Conservation (phyloP, 352 stramenopile species). For the Phytopythium sindhum region DNA sequence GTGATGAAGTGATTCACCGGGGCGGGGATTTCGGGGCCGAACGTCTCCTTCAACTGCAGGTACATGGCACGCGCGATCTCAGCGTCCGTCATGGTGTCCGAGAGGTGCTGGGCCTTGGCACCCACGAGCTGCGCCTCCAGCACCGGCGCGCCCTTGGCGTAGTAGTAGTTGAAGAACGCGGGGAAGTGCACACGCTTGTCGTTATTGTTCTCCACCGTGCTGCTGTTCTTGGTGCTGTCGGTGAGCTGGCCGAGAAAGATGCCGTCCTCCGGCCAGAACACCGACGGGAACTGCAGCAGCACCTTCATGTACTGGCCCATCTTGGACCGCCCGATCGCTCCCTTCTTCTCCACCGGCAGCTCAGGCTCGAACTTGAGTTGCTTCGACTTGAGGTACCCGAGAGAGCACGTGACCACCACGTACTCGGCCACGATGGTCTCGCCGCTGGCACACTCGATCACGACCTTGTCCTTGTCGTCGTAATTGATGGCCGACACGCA, state of each 20-base stretch:
- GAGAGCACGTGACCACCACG: conserved; percentile 53
- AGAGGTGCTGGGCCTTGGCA: conserved; percentile 30
- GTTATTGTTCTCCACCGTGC: background rate
- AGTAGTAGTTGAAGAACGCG: conserved; percentile 60
- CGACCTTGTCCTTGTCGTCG: conserved; percentile 18
- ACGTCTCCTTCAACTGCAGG: conserved; percentile 41
- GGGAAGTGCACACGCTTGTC: conserved; percentile 40
- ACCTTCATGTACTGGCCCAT: conserved; percentile 82
- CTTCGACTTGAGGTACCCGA: conserved; percentile 45
- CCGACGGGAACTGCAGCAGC: conserved; percentile 54
- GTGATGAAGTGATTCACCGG: conserved; percentile 53
- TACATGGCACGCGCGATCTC: conserved; percentile 43
- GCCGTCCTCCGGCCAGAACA: conserved; percentile 54
- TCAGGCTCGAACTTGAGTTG: conserved; percentile 45
- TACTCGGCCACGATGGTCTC: conserved; percentile 28
- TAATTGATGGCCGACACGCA: conserved; percentile 29
- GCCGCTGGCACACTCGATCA: conserved; percentile 26
- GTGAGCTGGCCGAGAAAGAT: conserved; percentile 43
- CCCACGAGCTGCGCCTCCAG: conserved; percentile 60
- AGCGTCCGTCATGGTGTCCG: conserved; percentile 34
- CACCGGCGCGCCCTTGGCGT: conserved; percentile 42
- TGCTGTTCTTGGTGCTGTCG: background rate
- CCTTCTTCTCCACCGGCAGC: conserved; percentile 37
- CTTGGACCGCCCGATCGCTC: conserved; percentile 40
- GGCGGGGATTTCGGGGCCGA: conserved; percentile 28